Evolutionary conservation across 768 basidiomycete species (phyloP).

Genomic region (Suillus placidus): DNA sequence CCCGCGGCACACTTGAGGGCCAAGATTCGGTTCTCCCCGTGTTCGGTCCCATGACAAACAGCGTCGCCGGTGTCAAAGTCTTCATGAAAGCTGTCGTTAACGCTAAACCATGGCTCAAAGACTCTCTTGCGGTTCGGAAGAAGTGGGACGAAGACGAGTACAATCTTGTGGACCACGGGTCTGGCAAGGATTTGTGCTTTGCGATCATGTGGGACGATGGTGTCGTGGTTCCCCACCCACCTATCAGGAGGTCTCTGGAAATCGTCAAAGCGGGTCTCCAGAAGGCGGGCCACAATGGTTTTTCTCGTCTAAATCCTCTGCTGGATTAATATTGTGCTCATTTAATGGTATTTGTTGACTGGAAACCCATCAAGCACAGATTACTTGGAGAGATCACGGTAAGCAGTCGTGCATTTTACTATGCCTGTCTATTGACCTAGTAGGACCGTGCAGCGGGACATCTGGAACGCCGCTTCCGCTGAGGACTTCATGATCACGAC

Average conservation of each 20-base stretch:
- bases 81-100: conserved; percentile 69
- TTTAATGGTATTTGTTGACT: conserved; percentile 59
- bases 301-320: conserved; percentile 11
- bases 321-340: background rate
- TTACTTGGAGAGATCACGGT: conserved; percentile 50
- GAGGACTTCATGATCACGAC: conserved; percentile 48
- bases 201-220: conserved; percentile 71
- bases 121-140: conserved; percentile 60
- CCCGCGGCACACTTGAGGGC: conserved; percentile 66
- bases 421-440: background rate
- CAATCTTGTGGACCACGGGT: conserved; percentile 57
- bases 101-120: conserved; percentile 64
- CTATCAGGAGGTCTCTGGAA: conserved; percentile 61
- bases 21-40: conserved; percentile 73
- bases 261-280: conserved; percentile 56
- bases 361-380: conserved; percentile 57
- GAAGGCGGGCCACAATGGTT: conserved; percentile 68
- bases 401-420: conserved; percentile 27
- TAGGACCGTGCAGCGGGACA: conserved; percentile 31
- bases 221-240: conserved; percentile 60
- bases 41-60: conserved; percentile 68
- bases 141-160: conserved; percentile 66
- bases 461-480: conserved; percentile 50
- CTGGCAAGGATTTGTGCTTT: conserved; percentile 55
- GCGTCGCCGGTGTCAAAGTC: conserved; percentile 59